Conservation (phyloP, 202 grass and related monocot species). For the Hordeum pubiflorum region DNA sequence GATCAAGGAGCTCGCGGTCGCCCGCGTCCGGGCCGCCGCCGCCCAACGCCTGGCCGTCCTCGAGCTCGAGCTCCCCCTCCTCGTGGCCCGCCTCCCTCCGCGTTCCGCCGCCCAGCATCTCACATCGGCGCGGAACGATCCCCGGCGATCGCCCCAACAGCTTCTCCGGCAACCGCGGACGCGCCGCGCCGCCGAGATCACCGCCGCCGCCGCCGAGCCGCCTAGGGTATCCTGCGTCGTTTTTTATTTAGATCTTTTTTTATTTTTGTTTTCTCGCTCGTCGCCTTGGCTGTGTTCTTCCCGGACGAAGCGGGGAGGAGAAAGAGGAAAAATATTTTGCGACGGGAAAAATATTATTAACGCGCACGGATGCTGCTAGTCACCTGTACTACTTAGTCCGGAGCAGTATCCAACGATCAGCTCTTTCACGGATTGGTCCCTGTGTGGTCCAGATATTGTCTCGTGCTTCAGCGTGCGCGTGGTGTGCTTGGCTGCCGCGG, state of each 20-base stretch:
- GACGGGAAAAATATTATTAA: background rate
- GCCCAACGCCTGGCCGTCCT: constrained; percentile 18
- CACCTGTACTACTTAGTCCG: background rate
- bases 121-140: background rate
- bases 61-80: constrained; percentile 40
- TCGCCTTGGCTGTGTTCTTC: background rate
- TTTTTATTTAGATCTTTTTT: constrained; percentile 10
- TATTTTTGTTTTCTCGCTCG: background rate
- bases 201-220: background rate
- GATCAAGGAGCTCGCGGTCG: constrained; percentile 11
- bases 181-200: constrained; percentile 28
- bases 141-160: background rate
- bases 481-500: background rate
- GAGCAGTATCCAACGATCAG: background rate
- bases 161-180: background rate
- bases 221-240: constrained; percentile 25
- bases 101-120: constrained; percentile 14
- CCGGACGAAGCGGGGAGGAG: background rate
- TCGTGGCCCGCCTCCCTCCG: constrained; percentile 19
- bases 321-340: background rate
- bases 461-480: background rate
- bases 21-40: background rate
- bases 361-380: background rate
- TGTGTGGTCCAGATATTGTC: too few relatives aligned
- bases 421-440: background rate